phyloP scores from a whole-genome alignment of 306 rosid genomes.

The Inga oerstediana region DNA sequence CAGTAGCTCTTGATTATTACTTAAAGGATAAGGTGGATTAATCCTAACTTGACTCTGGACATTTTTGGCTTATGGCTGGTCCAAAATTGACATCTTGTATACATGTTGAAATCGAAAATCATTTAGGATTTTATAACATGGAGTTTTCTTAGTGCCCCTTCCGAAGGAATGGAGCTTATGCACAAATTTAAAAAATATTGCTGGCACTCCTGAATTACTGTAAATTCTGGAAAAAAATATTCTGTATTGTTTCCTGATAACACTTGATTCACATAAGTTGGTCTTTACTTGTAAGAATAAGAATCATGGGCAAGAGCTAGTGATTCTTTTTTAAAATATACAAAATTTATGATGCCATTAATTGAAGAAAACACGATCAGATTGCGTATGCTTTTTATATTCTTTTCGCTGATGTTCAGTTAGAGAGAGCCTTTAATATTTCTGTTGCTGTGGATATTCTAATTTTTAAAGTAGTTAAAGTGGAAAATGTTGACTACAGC shows the following conservation, averaged over 20 bases:
- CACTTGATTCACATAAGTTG: not conserved
- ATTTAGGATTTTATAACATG: not conserved
- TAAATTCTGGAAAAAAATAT: not conserved
- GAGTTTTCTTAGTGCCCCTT: conserved; percentile 17
- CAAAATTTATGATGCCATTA: not conserved
- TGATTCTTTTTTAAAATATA: not conserved
- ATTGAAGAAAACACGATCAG: not conserved
- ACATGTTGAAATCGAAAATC: not conserved
- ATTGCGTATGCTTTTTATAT: not conserved
- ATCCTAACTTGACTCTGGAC: conserved; percentile 11
- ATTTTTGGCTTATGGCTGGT: conserved; percentile 7
- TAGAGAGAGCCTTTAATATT: not conserved
- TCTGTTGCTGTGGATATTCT: not conserved
- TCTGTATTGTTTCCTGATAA: not conserved
- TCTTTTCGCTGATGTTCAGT: not conserved
- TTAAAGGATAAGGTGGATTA: not conserved
- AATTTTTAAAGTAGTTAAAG: not conserved
- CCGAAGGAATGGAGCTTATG: conserved; percentile 6
- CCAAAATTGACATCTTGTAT: conserved; percentile 19
- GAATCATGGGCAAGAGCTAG: conserved; percentile 1
- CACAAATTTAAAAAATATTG: not conserved
- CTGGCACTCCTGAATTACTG: conserved; percentile 1
- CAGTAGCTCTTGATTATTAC: not conserved
- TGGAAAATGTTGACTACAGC: not conserved
- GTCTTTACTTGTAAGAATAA: conserved; percentile 10